A percentile compares a stretch with the other conserved stretches of the same genome.
Evolutionary conservation across 495 filamentous ascomycete species (phyloP).

Genomic region (Baudoinia panamericana): DNA sequence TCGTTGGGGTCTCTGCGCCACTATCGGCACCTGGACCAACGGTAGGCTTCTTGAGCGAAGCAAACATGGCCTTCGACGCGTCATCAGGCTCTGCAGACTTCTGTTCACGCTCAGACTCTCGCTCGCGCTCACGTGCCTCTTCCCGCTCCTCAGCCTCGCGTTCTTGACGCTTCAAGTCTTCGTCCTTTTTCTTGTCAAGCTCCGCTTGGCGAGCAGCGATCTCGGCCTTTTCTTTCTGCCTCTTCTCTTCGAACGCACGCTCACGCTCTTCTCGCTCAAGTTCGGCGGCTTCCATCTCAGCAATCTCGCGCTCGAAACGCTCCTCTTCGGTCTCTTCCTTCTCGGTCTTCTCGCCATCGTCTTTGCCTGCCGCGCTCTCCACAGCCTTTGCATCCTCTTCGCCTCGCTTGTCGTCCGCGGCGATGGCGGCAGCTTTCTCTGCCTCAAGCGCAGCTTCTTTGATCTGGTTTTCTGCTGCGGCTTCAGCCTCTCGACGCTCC

Average conservation of each 20-base stretch:
- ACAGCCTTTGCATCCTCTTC: constrained; percentile 21
- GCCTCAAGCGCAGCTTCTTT: constrained; percentile 28
- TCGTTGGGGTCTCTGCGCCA: constrained; percentile 37
- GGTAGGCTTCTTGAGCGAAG: constrained; percentile 44
- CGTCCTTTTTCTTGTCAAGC: constrained; percentile 23
- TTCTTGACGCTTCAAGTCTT: constrained; percentile 28
- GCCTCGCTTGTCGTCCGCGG: constrained; percentile 22
- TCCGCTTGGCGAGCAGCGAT: constrained; percentile 23
- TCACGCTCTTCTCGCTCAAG: constrained; percentile 30
- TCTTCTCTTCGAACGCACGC: constrained; percentile 28
- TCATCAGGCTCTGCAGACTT: constrained; percentile 25
- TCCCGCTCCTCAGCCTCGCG: constrained; percentile 32
- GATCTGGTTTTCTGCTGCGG: constrained; percentile 29
- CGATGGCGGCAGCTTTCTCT: constrained; percentile 31
- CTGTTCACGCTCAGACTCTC: constrained; percentile 8
- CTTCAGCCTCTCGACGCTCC: constrained; percentile 15
- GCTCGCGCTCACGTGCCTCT: constrained; percentile 23
- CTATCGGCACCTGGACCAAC: constrained; percentile 39
- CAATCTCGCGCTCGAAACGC: constrained; percentile 30
- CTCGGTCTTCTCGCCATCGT: constrained; percentile 6
- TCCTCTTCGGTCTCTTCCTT: constrained; percentile 27
- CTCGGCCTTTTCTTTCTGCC: constrained; percentile 26
- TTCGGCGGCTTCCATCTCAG: constrained; percentile 32
- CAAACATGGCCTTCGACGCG: constrained; percentile 34
- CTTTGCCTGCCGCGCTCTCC: constrained; percentile 9